These are phyloP conservation scores for Saitozyma podzolica DNA, from an alignment of 768 basidiomycete genomes.

Conservation along the genomic window DNA sequence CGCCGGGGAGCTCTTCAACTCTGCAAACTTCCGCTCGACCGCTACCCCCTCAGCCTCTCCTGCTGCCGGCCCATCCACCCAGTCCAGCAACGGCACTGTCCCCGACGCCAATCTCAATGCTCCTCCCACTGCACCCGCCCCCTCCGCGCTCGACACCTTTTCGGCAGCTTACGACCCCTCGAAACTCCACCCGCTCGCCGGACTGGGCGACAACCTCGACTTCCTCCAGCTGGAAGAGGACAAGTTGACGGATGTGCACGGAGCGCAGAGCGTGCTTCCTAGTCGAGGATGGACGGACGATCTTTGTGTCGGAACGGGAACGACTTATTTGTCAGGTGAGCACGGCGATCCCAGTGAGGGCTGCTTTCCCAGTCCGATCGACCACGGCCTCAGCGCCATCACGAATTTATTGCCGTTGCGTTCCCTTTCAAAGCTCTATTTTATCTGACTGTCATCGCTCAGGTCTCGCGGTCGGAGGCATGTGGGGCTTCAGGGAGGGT, in stretches of 20 bases:
- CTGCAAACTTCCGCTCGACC: conserved; percentile 39
- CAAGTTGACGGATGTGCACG: conserved; percentile 86
- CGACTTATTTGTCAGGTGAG: conserved; percentile 96
- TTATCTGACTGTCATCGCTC: conserved; percentile 57
- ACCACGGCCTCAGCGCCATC: too few relatives aligned
- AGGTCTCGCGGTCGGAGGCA: conserved; percentile 93
- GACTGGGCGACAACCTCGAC: conserved; percentile 90
- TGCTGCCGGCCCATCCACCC: conserved; percentile 15
- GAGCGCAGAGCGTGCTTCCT: conserved; percentile 85
- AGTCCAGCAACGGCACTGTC: not conserved
- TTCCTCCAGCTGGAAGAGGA: conserved; percentile 95
- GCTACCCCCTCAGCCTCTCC: conserved; percentile 16
- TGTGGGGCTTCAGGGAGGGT: conserved; percentile 96
- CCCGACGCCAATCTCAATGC: not conserved
- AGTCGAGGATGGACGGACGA: conserved; percentile 99
- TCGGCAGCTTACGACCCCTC: conserved; percentile 81
- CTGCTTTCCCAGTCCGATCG: too few relatives aligned
- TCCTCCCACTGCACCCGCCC: conserved; percentile 12
- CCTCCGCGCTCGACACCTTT: conserved; percentile 76
- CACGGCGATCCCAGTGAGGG: conserved; percentile 27
- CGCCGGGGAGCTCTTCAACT: conserved; percentile 46
- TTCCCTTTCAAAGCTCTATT: conserved; percentile 60
- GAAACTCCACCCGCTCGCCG: conserved; percentile 89
- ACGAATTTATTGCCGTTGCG: conserved; percentile 29
- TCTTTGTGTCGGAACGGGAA: conserved; percentile 97